These are phyloP conservation scores for Ampelomyces quisqualis DNA, from an alignment of 2,329 filamentous ascomycete genomes.

Conservation along the genomic window DNA sequence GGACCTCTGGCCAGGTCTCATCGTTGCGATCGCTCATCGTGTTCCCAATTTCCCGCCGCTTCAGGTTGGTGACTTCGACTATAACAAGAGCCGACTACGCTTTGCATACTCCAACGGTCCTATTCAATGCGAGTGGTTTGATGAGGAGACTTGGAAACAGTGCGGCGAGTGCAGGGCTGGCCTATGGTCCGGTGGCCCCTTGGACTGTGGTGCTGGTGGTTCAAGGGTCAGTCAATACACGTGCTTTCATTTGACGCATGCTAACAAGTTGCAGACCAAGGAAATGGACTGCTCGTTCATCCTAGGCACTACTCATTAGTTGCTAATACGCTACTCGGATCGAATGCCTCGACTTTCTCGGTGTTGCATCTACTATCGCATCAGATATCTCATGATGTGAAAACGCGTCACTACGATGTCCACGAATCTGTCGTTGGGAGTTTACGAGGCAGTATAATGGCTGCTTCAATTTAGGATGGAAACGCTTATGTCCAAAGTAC, in stretches of 20 bases:
- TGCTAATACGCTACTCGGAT: too few species aligned
- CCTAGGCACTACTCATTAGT: slow-evolving; percentile 1
- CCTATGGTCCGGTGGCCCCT: slow-evolving; percentile 3
- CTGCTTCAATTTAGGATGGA: too few species aligned
- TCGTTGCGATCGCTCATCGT: slow-evolving; percentile 4
- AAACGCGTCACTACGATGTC: too few species aligned
- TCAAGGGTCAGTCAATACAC: slow-evolving; percentile 2
- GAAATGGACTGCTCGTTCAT: slow-evolving; percentile 18
- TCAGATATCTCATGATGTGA: too few species aligned
- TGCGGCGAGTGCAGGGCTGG: slow-evolving; percentile 22
- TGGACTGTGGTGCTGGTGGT: slow-evolving; percentile 3
- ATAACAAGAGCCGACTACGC: too few species aligned
- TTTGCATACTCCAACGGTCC: too few species aligned
- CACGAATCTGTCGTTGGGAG: too few species aligned
- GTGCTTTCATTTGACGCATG: not conserved
- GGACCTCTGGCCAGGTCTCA: not conserved
- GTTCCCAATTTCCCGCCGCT: slow-evolving; percentile 7
- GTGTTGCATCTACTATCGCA: too few species aligned
- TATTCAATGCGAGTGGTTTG: slow-evolving; percentile 14
- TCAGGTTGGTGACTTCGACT: slow-evolving; percentile 10
- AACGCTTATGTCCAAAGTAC: too few species aligned
- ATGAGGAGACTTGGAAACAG: slow-evolving; percentile 12
- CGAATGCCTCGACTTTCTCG: too few species aligned
- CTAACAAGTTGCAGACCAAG: slow-evolving; percentile 6
- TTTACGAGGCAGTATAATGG: too few species aligned